phyloP scores from a whole-genome alignment of 116 monocot genomes.

The Cymodocea nodosa region DNA sequence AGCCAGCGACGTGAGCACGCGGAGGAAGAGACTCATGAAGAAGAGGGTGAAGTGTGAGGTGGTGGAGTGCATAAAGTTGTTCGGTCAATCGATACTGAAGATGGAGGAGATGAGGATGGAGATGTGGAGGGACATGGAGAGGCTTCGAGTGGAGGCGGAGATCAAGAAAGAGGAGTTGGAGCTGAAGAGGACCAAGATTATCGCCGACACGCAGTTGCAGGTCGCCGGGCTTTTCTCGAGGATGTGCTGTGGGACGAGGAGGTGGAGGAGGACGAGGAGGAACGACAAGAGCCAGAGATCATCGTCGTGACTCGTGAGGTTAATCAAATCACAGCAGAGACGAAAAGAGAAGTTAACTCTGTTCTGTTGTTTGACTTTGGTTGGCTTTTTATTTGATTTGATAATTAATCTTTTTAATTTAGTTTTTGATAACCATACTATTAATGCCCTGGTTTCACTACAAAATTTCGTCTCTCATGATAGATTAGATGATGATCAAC shows the following conservation, averaged over 20 bases:
- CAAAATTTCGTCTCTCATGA: no score
- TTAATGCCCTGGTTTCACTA: no score
- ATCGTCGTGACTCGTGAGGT: not conserved
- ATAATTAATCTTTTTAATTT: no score
- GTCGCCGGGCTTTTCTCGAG: slow-evolving; percentile 41
- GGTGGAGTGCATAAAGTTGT: slow-evolving; percentile 37
- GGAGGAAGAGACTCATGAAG: slow-evolving; percentile 4
- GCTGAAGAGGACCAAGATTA: slow-evolving; percentile 50
- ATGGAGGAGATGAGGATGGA: slow-evolving; percentile 52
- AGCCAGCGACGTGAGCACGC: slow-evolving; percentile 7
- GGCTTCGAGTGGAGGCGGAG: slow-evolving; percentile 38
- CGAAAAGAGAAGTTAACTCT: not conserved
- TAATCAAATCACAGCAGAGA: not conserved
- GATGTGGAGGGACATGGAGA: slow-evolving; percentile 42
- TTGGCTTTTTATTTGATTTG: no score
- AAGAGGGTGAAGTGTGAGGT: slow-evolving; percentile 7
- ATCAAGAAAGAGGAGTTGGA: slow-evolving; percentile 57
- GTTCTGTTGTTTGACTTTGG: not conserved
- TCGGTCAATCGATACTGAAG: slow-evolving; percentile 46
- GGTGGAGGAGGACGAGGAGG: not conserved
- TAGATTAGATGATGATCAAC: no score
- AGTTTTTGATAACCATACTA: no score
- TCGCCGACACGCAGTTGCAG: slow-evolving; percentile 49
- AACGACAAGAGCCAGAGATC: not conserved
- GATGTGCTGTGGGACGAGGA: no score